Base-by-base conservation (phyloP, 2,329 filamentous ascomycete species). In the Pseudogymnoascus sp. region DNA sequence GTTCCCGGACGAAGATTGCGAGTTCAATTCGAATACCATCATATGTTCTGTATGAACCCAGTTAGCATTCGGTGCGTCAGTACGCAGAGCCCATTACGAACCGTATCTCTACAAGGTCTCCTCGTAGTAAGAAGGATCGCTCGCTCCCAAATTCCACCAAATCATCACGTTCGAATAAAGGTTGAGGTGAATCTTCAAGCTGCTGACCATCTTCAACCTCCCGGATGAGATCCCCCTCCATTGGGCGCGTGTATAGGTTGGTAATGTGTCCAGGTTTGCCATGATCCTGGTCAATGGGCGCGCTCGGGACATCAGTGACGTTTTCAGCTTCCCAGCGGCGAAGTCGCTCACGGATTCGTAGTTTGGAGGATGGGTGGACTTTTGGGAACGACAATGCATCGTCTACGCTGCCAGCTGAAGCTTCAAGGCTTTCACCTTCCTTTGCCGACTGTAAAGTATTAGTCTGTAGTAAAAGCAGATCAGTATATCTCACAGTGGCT, bases 1-100 rank as follows among this genome's bases (percentile, higher is more conserved):
- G 37, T 39, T 75, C 70, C 52, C 75, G 74, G 3, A 80, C 71
- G 62, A 75, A 80, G 26, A 82, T 75, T 3, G 75, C 79, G 52
- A 82, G 69, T 12, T 78, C 68, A 23, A 60, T 65, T 19, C 59
- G 33, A 23, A 58, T 59, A 34, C 57, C 56, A 35, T 62, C 62
- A 19, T 21, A 10, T 15, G 61, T 59, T 12, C 68, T 69, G 56
- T 26, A 23, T 56, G 21, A 10, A n/a, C 18, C 9, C 30, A 57
- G 28, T 67, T 56, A 65, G 62, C 35, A 38, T 33, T 19, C 26
- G 9, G n/a, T 18, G 26, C 12, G 23, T 41, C 18, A 10, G 12
- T n/a, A 57, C 33, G 56, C 33, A 26, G n/a, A 26, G 33, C 37
- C 15, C 15, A 58, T 45, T 30, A 59, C 39, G 57, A 66, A 71